Conservation (phyloP, 768 basidiomycete genomes). For the Serpula lacrymans region DNA sequence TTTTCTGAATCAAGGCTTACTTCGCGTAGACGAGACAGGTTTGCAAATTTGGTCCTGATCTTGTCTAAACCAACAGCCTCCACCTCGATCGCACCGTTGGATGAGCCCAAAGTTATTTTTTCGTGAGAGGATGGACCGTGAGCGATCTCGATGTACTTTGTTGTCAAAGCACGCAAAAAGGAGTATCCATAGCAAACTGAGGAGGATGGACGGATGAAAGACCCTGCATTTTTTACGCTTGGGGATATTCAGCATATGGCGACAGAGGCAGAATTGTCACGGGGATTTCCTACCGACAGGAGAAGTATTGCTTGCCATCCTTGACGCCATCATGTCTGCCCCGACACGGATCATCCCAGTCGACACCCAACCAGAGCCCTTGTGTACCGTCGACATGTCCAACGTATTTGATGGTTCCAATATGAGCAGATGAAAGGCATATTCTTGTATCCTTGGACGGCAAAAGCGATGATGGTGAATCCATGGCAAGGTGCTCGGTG, state of each 20-base stretch:
- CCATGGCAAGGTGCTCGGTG: too few species aligned
- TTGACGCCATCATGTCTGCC: conserved; percentile 89
- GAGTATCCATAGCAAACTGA: conserved; percentile 56
- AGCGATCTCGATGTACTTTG: conserved; percentile 72
- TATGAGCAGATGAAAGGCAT: conserved; percentile 40
- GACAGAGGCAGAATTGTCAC: conserved; percentile 9
- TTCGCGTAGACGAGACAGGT: conserved; percentile 66
- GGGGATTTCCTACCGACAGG: conserved; percentile 58
- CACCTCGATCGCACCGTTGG: conserved; percentile 77
- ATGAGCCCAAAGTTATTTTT: conserved; percentile 73
- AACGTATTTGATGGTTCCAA: conserved; percentile 69
- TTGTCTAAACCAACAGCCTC: conserved; percentile 83
- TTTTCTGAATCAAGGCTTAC: conserved; percentile 73
- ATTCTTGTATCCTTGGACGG: conserved; percentile 54
- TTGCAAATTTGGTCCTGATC: conserved; percentile 65
- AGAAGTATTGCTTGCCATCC: conserved; percentile 75
- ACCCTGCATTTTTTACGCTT: conserved; percentile 65
- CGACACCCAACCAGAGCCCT: conserved; percentile 90
- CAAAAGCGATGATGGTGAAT: too few species aligned
- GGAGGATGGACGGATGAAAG: conserved; percentile 75
- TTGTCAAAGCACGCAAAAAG: conserved; percentile 69
- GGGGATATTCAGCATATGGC: conserved; percentile 8
- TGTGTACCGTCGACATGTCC: conserved; percentile 61
- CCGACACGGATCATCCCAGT: conserved; percentile 85
- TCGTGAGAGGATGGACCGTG: conserved; percentile 55